phyloP scores from a whole-genome alignment of 1,284 basidiomycete genomes.

The Mrakiaceae sp. region DNA sequence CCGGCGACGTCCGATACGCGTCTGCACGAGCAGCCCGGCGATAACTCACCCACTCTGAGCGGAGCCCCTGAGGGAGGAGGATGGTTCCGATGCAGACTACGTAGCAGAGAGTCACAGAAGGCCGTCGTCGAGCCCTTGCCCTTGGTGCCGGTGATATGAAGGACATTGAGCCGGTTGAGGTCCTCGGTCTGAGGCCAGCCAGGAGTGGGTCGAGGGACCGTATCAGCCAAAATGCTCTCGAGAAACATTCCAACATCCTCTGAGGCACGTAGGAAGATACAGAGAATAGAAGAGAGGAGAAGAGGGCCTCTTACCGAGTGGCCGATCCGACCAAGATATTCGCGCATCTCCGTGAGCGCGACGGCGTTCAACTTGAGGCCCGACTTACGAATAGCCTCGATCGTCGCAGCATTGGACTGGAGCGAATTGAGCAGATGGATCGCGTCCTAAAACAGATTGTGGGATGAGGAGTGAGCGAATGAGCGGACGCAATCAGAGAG shows the following conservation, averaged over 20 bases:
- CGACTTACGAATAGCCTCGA: constrained; percentile 70
- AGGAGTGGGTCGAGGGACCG: neutral
- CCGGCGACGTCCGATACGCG: too few species aligned
- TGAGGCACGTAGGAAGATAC: too few species aligned
- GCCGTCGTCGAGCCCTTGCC: constrained; percentile 97
- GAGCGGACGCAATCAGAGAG: neutral
- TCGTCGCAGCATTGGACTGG: constrained; percentile 84
- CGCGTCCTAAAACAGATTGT: constrained; percentile 47
- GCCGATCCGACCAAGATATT: constrained; percentile 78
- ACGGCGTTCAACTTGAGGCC: constrained; percentile 57
- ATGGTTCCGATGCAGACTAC: constrained; percentile 1
- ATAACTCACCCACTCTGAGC: constrained; percentile 13
- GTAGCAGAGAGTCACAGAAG: constrained; percentile 48
- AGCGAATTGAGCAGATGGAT: constrained; percentile 79
- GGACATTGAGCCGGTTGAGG: constrained; percentile 78
- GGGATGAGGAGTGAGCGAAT: neutral
- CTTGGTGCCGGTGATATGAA: constrained; percentile 97
- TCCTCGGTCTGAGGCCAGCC: constrained; percentile 50
- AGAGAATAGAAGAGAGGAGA: neutral
- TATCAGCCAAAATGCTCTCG: neutral
- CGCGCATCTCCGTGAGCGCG: constrained; percentile 79
- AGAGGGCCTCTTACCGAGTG: constrained; percentile 51
- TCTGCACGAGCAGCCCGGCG: too few species aligned
- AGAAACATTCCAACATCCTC: too few species aligned
- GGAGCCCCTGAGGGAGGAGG: neutral